Evolutionary conservation across 202 grass and related monocot species (phyloP).

Genomic region (Saccharum hybrid): DNA sequence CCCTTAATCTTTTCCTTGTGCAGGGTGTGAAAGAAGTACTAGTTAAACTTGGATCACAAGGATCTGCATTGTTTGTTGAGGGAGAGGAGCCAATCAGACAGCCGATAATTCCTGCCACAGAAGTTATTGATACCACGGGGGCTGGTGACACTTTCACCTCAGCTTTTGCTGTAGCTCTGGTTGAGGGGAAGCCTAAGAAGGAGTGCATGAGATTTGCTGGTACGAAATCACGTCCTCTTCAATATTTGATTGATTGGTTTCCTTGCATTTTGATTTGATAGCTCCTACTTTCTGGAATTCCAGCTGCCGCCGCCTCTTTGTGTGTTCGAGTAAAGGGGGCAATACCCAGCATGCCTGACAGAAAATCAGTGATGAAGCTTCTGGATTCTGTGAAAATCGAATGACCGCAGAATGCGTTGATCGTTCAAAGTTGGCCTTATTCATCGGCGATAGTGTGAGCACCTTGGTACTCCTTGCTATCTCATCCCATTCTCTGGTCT

Average conservation of each 20-base stretch:
- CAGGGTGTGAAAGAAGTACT: slow-evolving; percentile 86
- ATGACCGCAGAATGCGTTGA: slow-evolving; percentile 12
- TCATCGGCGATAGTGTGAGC: slow-evolving; percentile 49
- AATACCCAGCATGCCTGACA: slow-evolving; percentile 88
- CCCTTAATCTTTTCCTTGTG: slow-evolving; percentile 14
- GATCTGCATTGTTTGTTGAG: slow-evolving; percentile 92
- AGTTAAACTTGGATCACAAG: slow-evolving; percentile 87
- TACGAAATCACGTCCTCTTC: slow-evolving; percentile 43
- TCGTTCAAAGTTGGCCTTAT: not conserved
- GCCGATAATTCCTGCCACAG: slow-evolving; percentile 66
- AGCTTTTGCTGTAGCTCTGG: slow-evolving; percentile 89
- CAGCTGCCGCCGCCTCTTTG: slow-evolving; percentile 92
- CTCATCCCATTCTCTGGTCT: not conserved
- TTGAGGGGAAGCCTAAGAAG: slow-evolving; percentile 78
- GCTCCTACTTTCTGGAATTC: slow-evolving; percentile 36
- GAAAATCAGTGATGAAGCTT: slow-evolving; percentile 75
- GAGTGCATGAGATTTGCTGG: slow-evolving; percentile 95
- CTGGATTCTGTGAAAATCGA: slow-evolving; percentile 53
- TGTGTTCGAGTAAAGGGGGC: slow-evolving; percentile 92
- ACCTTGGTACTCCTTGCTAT: slow-evolving; percentile 9
- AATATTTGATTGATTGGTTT: slow-evolving; percentile 24
- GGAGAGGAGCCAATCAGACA: slow-evolving; percentile 77
- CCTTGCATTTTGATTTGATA: slow-evolving; percentile 15
- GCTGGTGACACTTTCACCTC: slow-evolving; percentile 97
- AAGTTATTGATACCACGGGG: slow-evolving; percentile 92